A percentile compares a stretch with the other conserved stretches of the same genome.
These are phyloP conservation scores for Carnegiea gigantea DNA, from an alignment of 179 eudicot species.

Conservation along the genomic window DNA sequence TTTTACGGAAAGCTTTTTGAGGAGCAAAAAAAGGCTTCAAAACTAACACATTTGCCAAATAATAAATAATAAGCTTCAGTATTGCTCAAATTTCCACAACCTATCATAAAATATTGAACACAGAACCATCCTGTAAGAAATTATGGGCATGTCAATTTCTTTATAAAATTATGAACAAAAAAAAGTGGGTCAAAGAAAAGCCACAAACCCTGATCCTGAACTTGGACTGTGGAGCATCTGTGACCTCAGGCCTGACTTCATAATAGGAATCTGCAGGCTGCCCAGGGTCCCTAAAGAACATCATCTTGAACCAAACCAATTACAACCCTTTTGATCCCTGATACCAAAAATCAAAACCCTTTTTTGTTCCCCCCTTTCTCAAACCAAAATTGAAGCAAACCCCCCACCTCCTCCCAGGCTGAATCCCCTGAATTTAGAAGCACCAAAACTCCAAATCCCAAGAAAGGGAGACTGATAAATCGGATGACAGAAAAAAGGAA, in stretches of 20 bases:
- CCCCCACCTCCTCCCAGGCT: slow-evolving; percentile 26
- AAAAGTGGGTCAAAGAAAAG: neutral
- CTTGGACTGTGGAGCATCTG: slow-evolving; percentile 85
- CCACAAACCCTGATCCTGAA: slow-evolving; percentile 86
- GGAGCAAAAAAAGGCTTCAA: neutral
- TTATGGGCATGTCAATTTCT: too few relatives aligned
- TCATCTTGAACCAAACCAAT: slow-evolving; percentile 25
- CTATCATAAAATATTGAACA: too few relatives aligned
- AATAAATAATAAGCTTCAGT: slow-evolving; percentile 4
- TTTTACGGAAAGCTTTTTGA: neutral
- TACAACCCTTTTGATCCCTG: neutral
- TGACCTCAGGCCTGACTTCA: slow-evolving; percentile 72
- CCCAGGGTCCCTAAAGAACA: slow-evolving; percentile 75
- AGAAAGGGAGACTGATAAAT: slow-evolving; percentile 2
- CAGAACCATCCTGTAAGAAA: too few relatives aligned
- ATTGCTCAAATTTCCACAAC: slow-evolving; percentile 11
- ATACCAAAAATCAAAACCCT: slow-evolving; percentile 12
- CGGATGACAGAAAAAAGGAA: neutral
- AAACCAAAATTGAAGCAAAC: slow-evolving; percentile 11
- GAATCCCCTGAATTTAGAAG: slow-evolving; percentile 22
- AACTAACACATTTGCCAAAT: neutral
- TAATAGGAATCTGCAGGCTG: slow-evolving; percentile 79
- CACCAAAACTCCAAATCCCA: slow-evolving; percentile 22
- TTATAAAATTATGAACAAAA: neutral
- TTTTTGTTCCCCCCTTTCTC: neutral